Evolutionary conservation across 2,329 filamentous ascomycete species (phyloP).

Genomic region (Penicillium polonicum): DNA sequence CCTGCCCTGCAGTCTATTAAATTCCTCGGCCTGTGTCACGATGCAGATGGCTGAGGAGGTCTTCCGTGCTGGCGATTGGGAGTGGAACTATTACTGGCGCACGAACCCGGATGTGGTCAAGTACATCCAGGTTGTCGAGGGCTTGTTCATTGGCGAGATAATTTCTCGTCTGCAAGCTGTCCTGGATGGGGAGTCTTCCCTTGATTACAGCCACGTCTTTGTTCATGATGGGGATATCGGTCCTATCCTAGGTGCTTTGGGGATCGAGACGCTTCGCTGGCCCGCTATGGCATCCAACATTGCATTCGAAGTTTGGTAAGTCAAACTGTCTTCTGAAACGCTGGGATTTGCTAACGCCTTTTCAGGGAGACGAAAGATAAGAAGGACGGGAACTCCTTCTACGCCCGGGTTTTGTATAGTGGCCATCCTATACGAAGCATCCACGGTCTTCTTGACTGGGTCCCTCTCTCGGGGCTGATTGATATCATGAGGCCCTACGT

Average conservation of each 20-base stretch:
- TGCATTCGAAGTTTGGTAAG: slow-evolving; percentile 42
- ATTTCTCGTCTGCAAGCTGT: slow-evolving; percentile 34
- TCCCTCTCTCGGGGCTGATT: slow-evolving; percentile 25
- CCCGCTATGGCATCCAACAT: slow-evolving; percentile 42
- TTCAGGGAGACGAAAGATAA: slow-evolving; percentile 14
- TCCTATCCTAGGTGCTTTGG: slow-evolving; percentile 36
- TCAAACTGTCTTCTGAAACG: neutral
- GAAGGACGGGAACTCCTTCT: slow-evolving; percentile 7
- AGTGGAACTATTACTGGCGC: slow-evolving; percentile 45
- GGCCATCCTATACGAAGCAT: slow-evolving; percentile 31
- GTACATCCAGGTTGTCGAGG: slow-evolving; percentile 41
- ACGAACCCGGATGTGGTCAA: slow-evolving; percentile 33
- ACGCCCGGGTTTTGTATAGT: slow-evolving; percentile 34
- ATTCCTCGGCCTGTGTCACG: slow-evolving; percentile 34
- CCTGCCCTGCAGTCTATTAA: slow-evolving; percentile 33
- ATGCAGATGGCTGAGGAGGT: slow-evolving; percentile 35
- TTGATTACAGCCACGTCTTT: slow-evolving; percentile 39
- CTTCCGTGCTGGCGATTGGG: slow-evolving; percentile 44
- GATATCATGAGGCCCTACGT: slow-evolving; percentile 30
- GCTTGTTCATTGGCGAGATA: slow-evolving; percentile 41
- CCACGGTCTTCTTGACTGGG: slow-evolving; percentile 33
- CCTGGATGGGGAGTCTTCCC: slow-evolving; percentile 15
- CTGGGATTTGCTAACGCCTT: neutral
- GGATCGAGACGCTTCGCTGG: slow-evolving; percentile 40
- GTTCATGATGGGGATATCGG: slow-evolving; percentile 43